Base-by-base conservation (phyloP, 2,329 filamentous ascomycete genomes). In the Pyrenophora graminea region DNA sequence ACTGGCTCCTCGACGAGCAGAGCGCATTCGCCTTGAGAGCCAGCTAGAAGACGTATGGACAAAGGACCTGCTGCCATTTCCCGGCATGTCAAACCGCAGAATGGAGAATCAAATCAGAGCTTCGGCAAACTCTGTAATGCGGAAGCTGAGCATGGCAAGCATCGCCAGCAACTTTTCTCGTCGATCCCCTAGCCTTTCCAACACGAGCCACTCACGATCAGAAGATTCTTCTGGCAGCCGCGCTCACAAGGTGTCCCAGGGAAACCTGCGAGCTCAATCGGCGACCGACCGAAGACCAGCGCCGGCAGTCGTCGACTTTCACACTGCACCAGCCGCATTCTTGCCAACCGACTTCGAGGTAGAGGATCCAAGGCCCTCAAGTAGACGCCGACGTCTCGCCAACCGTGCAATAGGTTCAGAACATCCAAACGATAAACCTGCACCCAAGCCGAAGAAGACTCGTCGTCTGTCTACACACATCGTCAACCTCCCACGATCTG, bases 41-140 rank as follows among this genome's bases (percentile, higher is more conserved):
- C 74, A 87, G 15, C 77, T 97, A 18, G 78, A 83, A 13, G 90
- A 96, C 58, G 85, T 96, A 1, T 97, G 92, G 88, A 95, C 89
- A 12, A 85, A 86, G 43, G 89, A 95, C 48, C 73, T 85, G 15
- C 75, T 97, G 36, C 91, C 91, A 1, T 94, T 88, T 67, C 91
- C 92, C 13, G 91, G 91, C 1, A 92, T 96, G 83, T 83, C 82
- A 27, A 79, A 73, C 72, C 85, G 76, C 71, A 84, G 70, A 72
- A 85, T 76, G 76, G 88, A 96, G 62, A 85, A 89, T 65, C 77
- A 90, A 3, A 86, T 94, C 39, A 82, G 89, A 43, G 84, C 84
- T 34, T 91, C 88, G n/a, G 89, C 91, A 10, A 91, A 90, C 31
- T 89, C 89, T 1, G 84, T 96, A 67, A 96, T 96, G 77, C 84